Conservation (phyloP, 257 asterid genomes). For the Salvia miltiorrhiza region DNA sequence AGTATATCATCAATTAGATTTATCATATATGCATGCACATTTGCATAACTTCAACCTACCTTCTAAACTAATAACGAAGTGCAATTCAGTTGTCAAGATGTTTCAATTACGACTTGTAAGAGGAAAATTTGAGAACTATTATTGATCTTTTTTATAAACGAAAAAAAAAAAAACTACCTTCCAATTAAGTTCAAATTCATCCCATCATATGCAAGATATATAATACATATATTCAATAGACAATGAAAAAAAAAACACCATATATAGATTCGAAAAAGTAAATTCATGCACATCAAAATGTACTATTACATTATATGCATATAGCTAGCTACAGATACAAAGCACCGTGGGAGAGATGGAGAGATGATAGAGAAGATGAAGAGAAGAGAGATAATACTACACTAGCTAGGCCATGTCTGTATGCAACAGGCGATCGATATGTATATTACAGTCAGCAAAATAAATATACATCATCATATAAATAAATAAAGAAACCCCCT, state of each 20-base stretch:
- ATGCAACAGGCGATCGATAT: neutral
- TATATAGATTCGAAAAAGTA: neutral
- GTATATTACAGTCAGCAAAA: slow-evolving; percentile 1
- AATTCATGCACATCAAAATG: neutral
- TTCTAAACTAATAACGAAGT: too few species aligned
- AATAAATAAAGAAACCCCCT: slow-evolving; percentile 19
- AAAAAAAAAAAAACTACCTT: too few species aligned
- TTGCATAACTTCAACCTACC: too few species aligned
- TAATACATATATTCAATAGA: neutral
- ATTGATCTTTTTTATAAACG: too few species aligned
- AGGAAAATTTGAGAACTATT: too few species aligned
- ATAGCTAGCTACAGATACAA: neutral
- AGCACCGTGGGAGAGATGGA: neutral
- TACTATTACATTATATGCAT: slow-evolving; percentile 2
- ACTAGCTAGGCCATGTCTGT: neutral
- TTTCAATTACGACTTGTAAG: too few species aligned
- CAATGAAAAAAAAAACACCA: neutral
- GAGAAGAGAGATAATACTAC: neutral
- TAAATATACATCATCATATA: neutral
- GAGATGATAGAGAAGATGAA: neutral
- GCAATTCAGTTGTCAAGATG: too few species aligned
- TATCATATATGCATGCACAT: too few species aligned
- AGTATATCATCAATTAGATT: too few species aligned
- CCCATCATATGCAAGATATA: neutral
- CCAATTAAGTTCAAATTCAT: neutral